Percentiles rank a stretch among this genome's conserved stretches.
Conservation (phyloP, 495 filamentous ascomycete species). For the Penicillium bovifimosum region DNA sequence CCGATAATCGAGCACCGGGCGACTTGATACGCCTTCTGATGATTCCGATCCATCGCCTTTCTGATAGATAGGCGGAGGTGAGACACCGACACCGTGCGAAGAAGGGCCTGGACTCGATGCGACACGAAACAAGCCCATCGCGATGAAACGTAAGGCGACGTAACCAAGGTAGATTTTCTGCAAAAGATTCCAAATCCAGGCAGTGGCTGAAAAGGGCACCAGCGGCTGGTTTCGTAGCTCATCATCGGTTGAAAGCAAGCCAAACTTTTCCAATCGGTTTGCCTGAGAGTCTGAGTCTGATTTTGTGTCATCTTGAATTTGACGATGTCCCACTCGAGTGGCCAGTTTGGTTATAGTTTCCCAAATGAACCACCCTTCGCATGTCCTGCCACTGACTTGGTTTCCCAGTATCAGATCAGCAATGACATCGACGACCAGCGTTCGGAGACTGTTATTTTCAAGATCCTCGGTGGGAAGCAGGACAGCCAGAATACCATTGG, state of each 20-base stretch:
- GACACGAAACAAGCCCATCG: slow-evolving; percentile 45
- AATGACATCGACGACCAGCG: slow-evolving; percentile 77
- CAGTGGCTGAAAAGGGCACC: slow-evolving; percentile 29
- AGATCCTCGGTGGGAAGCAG: slow-evolving; percentile 89
- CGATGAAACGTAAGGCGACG: slow-evolving; percentile 58
- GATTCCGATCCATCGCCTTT: slow-evolving; percentile 18
- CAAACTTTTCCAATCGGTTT: slow-evolving; percentile 44
- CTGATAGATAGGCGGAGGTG: slow-evolving; percentile 17
- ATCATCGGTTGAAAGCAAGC: slow-evolving; percentile 37
- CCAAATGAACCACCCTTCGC: slow-evolving; percentile 82
- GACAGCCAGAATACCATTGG: slow-evolving; percentile 69
- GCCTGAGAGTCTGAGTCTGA: slow-evolving; percentile 16
- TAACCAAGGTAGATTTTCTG: slow-evolving; percentile 64
- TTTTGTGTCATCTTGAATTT: slow-evolving; percentile 17
- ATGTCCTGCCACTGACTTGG: slow-evolving; percentile 66
- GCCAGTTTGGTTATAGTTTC: slow-evolving; percentile 65
- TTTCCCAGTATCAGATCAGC: slow-evolving; percentile 81
- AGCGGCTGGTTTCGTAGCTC: slow-evolving; percentile 12
- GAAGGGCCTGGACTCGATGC: slow-evolving; percentile 27
- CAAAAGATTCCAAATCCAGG: slow-evolving; percentile 62
- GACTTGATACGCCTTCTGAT: slow-evolving; percentile 44
- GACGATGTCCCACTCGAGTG: slow-evolving; percentile 30
- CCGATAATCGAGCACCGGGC: slow-evolving; percentile 69
- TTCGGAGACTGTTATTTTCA: slow-evolving; percentile 74
- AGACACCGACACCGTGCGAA: slow-evolving; percentile 23